Percentiles rank a stretch among this genome's conserved stretches.
phyloP scores from a whole-genome alignment of 176 grass and related monocot species.

The Bothriochloa decipiens region DNA sequence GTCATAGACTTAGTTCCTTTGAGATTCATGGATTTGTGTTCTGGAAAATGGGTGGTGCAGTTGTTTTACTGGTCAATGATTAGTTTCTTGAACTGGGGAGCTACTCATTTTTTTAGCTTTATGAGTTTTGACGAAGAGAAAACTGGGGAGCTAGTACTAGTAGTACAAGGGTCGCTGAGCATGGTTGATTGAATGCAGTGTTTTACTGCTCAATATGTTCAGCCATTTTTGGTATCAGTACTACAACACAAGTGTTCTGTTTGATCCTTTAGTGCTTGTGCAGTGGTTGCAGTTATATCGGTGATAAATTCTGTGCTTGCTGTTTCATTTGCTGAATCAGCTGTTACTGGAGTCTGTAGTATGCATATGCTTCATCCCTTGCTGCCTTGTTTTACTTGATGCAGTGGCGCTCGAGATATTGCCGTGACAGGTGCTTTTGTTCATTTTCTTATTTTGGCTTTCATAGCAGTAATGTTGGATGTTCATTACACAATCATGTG shows the following conservation, averaged over 20 bases:
- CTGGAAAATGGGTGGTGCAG: background rate
- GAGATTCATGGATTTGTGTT: slow-evolving; percentile 13
- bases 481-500: slow-evolving; percentile 50
- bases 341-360: background rate
- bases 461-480: slow-evolving; percentile 5
- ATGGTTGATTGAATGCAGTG: background rate
- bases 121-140: background rate
- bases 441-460: slow-evolving; percentile 40
- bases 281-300: background rate
- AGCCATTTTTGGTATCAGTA: background rate
- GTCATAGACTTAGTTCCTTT: background rate
- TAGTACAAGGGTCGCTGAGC: background rate
- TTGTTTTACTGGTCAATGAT: background rate
- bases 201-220: slow-evolving; percentile 10
- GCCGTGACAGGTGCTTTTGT: slow-evolving; percentile 6
- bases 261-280: background rate
- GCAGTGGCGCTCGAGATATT: background rate
- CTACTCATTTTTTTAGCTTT: background rate
- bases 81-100: background rate
- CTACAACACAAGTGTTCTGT: background rate
- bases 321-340: background rate
- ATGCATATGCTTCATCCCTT: background rate
- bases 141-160: background rate
- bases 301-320: background rate
- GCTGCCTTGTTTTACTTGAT: slow-evolving; percentile 21